Conservation (phyloP, 2,329 filamentous ascomycete genomes). For the Penicillium expansum region DNA sequence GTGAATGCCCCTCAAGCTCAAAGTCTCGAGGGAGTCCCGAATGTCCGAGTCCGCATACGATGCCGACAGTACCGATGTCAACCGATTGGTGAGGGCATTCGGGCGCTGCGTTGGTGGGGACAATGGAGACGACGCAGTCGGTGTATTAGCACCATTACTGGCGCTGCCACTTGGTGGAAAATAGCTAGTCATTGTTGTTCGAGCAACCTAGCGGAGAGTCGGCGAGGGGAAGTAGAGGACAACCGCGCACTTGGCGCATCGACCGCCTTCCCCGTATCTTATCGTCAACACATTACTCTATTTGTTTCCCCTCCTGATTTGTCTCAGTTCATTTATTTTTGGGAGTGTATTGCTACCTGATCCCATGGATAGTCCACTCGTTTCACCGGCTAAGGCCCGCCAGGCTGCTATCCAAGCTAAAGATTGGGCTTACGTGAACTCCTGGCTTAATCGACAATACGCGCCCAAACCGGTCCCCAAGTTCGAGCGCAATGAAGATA, state of each 20-base stretch:
- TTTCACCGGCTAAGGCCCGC: constrained; percentile 64
- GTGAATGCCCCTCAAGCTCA: constrained; percentile 68
- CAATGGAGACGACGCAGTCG: constrained; percentile 30
- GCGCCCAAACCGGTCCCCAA: constrained; percentile 60
- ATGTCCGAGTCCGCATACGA: constrained; percentile 94
- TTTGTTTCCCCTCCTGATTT: neutral
- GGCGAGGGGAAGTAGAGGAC: constrained; percentile 23
- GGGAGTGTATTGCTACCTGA: constrained; percentile 12
- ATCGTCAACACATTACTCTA: constrained; percentile 14
- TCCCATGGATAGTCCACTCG: constrained; percentile 45
- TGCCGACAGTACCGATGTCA: constrained; percentile 81
- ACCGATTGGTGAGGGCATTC: constrained; percentile 74
- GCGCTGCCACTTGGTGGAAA: constrained; percentile 28
- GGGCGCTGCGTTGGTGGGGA: constrained; percentile 36
- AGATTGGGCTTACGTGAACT: constrained; percentile 86
- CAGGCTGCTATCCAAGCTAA: constrained; percentile 78
- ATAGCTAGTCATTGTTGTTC: constrained; percentile 36
- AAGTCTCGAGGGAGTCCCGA: constrained; percentile 72
- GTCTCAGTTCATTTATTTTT: neutral
- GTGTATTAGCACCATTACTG: constrained; percentile 26
- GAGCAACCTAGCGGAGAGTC: constrained; percentile 9
- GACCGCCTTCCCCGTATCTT: constrained; percentile 26
- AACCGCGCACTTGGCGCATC: constrained; percentile 13
- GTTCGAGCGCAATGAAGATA: constrained; percentile 86
- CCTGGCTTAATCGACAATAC: constrained; percentile 74